These are phyloP conservation scores for Saccharomyces mikatae DNA, from an alignment of 805 yeast species.

Conservation along the genomic window DNA sequence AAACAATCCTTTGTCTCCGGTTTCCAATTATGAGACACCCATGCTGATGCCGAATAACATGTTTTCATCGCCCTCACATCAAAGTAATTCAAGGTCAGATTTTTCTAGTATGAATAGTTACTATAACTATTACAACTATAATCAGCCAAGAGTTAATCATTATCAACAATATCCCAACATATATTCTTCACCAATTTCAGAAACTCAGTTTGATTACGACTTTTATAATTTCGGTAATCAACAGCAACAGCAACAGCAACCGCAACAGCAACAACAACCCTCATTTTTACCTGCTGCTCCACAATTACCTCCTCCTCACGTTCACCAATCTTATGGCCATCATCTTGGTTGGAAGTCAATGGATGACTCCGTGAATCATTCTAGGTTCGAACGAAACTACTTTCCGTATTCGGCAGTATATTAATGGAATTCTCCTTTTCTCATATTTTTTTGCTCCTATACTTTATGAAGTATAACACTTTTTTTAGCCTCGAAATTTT, in stretches of 20 bases:
- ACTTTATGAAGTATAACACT: neutral
- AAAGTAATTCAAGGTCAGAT: slow-evolving; percentile 15
- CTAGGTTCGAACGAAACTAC: neutral
- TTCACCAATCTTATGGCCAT: neutral
- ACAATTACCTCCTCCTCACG: neutral
- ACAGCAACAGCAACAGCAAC: neutral
- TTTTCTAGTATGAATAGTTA: slow-evolving; percentile 7
- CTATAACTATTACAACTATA: neutral
- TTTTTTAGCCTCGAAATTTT: neutral
- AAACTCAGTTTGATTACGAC: neutral
- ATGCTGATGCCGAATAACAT: slow-evolving; percentile 9
- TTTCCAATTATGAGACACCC: slow-evolving; percentile 20
- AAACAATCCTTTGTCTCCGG: slow-evolving; percentile 10
- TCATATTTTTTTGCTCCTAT: neutral
- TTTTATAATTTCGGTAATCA: slow-evolving; percentile 2
- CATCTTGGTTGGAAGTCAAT: slow-evolving; percentile 1
- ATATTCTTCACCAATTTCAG: slow-evolving; percentile 7
- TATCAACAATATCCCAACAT: slow-evolving; percentile 10
- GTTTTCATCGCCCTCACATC: slow-evolving; percentile 19
- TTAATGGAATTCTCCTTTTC: neutral
- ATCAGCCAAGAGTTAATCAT: slow-evolving; percentile 7
- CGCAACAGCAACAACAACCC: neutral
- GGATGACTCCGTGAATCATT: neutral
- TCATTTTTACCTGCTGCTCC: neutral
- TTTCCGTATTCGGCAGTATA: neutral